Percentiles rank a stretch among this genome's conserved stretches.
Evolutionary conservation across 2,329 filamentous ascomycete species (phyloP).

Genomic region (Cladosporium cucumerinum): DNA sequence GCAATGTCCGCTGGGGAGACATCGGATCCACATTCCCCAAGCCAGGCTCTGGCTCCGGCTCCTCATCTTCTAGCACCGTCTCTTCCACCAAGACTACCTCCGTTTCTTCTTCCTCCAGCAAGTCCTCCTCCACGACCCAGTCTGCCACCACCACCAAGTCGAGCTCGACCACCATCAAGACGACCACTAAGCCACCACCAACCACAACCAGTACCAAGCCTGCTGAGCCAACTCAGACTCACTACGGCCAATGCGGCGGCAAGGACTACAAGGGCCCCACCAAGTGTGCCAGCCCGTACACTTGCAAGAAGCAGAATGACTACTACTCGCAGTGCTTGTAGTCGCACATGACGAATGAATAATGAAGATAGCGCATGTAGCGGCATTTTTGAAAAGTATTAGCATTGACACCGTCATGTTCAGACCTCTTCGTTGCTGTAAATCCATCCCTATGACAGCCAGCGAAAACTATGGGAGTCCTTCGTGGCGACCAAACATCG

Average conservation of each 20-base stretch:
- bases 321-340: conserved; percentile 40
- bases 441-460: conserved; percentile 72
- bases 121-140: background rate
- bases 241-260: conserved; percentile 36
- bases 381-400: background rate
- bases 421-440: too few relatives aligned
- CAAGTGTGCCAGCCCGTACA: conserved; percentile 34
- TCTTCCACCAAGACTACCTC: background rate
- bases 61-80: background rate
- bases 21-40: conserved; percentile 47
- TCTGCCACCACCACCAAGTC: background rate
- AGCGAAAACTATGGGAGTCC: conserved; percentile 93
- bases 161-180: background rate
- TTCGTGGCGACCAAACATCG: conserved; percentile 85
- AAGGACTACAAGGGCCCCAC: conserved; percentile 35
- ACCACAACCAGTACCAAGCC: conserved; percentile 1
- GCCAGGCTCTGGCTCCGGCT: background rate
- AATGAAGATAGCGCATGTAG: background rate
- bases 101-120: background rate
- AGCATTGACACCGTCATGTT: background rate
- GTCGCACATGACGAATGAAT: background rate
- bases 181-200: background rate
- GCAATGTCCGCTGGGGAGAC: conserved; percentile 58
- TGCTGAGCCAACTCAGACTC: conserved; percentile 1
- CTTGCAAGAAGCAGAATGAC: conserved; percentile 32